Percentiles rank a stretch among this genome's conserved stretches.
Conservation (phyloP, 202 grass and related monocot genomes). For the Tripidium arundinaceum region DNA sequence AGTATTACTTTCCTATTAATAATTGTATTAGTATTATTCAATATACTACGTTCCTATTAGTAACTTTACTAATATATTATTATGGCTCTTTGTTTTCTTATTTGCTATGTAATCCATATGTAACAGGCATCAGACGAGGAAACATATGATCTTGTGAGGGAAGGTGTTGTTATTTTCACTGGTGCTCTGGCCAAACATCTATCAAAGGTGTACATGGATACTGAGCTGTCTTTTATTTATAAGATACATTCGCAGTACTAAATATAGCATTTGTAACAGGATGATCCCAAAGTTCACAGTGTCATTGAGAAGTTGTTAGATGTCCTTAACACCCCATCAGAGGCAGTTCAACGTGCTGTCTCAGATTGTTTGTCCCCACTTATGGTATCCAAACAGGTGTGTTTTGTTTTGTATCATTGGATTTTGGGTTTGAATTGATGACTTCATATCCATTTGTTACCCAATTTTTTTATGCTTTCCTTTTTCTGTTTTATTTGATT, state of each 20-base stretch:
- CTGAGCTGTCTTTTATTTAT: slow-evolving; percentile 14
- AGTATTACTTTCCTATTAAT: not conserved
- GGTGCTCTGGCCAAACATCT: slow-evolving; percentile 98
- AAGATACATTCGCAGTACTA: slow-evolving; percentile 14
- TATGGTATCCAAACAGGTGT: slow-evolving; percentile 83
- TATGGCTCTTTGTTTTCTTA: slow-evolving; percentile 7
- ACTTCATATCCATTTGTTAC: not conserved
- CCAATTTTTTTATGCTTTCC: not conserved
- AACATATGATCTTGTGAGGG: slow-evolving; percentile 94
- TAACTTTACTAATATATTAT: slow-evolving; percentile 13
- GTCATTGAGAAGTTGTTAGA: slow-evolving; percentile 96
- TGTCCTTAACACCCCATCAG: slow-evolving; percentile 92
- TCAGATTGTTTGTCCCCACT: slow-evolving; percentile 95
- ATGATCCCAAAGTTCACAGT: slow-evolving; percentile 98
- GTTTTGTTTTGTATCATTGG: slow-evolving; percentile 7
- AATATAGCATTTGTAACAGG: slow-evolving; percentile 47
- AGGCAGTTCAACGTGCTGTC: slow-evolving; percentile 94
- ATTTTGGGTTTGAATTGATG: slow-evolving; percentile 3
- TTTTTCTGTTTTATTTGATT: slow-evolving; percentile 31
- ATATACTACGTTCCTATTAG: not conserved
- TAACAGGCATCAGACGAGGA: slow-evolving; percentile 87
- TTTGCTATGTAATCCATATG: slow-evolving; percentile 3
- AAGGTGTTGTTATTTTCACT: slow-evolving; percentile 99
- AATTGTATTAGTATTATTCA: slow-evolving; percentile 2
- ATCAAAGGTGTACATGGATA: slow-evolving; percentile 56